These are phyloP conservation scores for Acanthochlamys bracteata DNA, from an alignment of 106 monocot species.

Conservation along the genomic window DNA sequence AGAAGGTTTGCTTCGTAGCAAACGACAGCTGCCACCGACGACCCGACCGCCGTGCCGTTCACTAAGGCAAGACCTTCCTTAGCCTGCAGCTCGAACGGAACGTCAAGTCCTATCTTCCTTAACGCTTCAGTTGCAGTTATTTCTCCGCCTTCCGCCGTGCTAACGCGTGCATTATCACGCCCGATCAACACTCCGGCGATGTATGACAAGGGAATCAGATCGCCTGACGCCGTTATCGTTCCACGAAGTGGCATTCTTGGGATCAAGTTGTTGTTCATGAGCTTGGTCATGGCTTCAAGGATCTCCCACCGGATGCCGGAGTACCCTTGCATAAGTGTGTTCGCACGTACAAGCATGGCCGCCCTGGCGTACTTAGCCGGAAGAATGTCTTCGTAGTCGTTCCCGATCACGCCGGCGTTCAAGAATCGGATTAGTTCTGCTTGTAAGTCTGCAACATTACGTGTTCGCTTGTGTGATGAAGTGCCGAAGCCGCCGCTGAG, in stretches of 20 bases:
- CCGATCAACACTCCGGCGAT: slow-evolving; percentile 41
- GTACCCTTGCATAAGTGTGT: slow-evolving; percentile 40
- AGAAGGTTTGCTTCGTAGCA: slow-evolving; percentile 43
- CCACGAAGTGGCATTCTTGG: slow-evolving; percentile 36
- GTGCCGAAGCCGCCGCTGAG: slow-evolving; percentile 49
- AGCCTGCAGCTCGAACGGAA: slow-evolving; percentile 35
- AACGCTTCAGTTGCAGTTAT: slow-evolving; percentile 25
- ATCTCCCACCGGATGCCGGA: slow-evolving; percentile 55
- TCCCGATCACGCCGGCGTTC: slow-evolving; percentile 27
- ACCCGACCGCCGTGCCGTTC: slow-evolving; percentile 48
- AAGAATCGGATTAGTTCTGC: slow-evolving; percentile 38
- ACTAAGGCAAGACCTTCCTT: slow-evolving; percentile 51
- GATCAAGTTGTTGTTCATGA: slow-evolving; percentile 31
- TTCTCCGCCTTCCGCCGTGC: slow-evolving; percentile 14
- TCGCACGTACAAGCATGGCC: slow-evolving; percentile 32
- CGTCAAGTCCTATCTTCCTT: slow-evolving; percentile 12
- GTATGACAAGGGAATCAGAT: slow-evolving; percentile 46
- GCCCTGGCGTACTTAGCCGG: slow-evolving; percentile 20
- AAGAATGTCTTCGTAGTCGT: slow-evolving; percentile 7
- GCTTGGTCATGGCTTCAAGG: slow-evolving; percentile 36
- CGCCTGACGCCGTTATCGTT: slow-evolving; percentile 44
- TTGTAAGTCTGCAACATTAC: slow-evolving; percentile 24
- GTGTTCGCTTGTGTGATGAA: slow-evolving; percentile 45
- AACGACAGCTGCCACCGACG: slow-evolving; percentile 43
- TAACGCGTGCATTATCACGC: slow-evolving; percentile 20